Evolutionary conservation across 2,329 filamentous ascomycete species (phyloP).

Genomic region (Fusarium sp.): DNA sequence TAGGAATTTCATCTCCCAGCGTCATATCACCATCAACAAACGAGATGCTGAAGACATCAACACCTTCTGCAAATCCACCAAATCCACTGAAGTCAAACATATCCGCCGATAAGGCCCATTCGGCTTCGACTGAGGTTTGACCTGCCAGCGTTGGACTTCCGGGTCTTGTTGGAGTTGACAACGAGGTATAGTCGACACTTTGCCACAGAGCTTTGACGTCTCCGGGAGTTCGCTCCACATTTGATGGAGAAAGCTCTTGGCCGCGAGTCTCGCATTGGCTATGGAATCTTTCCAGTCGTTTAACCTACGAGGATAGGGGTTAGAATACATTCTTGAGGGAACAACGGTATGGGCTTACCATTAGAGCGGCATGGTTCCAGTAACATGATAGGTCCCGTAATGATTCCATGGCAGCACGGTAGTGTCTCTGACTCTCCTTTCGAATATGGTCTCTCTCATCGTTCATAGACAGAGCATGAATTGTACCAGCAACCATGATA

Average conservation of each 20-base stretch:
- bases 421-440: neutral
- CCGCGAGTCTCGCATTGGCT: conserved; percentile 7
- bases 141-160: neutral
- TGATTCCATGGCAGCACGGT: neutral
- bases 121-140: neutral
- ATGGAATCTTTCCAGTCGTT: conserved; percentile 11
- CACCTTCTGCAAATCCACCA: conserved; percentile 16
- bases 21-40: conserved; percentile 23
- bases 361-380: conserved; percentile 14
- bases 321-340: rapidly evolving
- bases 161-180: conserved; percentile 17
- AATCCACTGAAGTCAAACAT: conserved; percentile 23
- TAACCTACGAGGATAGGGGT: neutral
- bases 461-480: conserved; percentile 19
- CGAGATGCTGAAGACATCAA: conserved; percentile 19
- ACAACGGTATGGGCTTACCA: neutral
- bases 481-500: conserved; percentile 21
- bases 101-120: conserved; percentile 2
- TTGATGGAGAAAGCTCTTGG: conserved; percentile 8
- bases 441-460: conserved; percentile 9
- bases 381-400: conserved; percentile 4
- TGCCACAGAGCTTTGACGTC: conserved; percentile 23
- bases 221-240: neutral
- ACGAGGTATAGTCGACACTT: conserved; percentile 15
- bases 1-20: neutral